Conservation (phyloP, 2,329 filamentous ascomycete genomes). For the Alternaria alternata region DNA sequence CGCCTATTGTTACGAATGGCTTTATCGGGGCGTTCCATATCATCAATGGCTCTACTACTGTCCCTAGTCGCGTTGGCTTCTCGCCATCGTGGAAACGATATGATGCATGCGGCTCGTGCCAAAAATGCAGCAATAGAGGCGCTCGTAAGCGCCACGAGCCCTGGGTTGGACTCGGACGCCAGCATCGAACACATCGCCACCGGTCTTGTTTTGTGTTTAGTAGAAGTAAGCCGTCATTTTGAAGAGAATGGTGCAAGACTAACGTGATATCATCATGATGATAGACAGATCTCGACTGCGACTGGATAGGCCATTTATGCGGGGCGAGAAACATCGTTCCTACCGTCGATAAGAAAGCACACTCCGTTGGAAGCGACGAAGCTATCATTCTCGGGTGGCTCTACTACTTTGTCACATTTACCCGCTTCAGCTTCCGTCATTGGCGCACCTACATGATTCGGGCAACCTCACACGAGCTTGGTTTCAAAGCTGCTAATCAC, state of each 20-base stretch:
- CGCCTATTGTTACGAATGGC: background rate
- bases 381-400: slow-evolving; percentile 10
- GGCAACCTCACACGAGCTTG: slow-evolving; percentile 5
- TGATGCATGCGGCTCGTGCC: background rate
- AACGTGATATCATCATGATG: background rate
- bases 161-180: background rate
- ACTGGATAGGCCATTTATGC: background rate
- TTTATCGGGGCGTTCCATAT: background rate
- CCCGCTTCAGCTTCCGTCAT: slow-evolving; percentile 18
- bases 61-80: background rate
- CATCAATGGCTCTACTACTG: background rate
- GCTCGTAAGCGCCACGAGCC: background rate
- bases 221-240: background rate
- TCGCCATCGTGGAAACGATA: background rate
- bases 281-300: background rate
- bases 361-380: background rate
- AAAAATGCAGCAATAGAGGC: background rate
- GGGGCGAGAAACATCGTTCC: background rate
- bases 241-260: background rate
- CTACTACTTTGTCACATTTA: slow-evolving; percentile 16
- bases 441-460: slow-evolving; percentile 19
- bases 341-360: background rate
- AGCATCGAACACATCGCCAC: background rate
- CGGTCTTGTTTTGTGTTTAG: background rate
- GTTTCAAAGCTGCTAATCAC: background rate